Base-by-base conservation (phyloP, 2,329 filamentous ascomycete species). In the Alternaria arborescens region DNA sequence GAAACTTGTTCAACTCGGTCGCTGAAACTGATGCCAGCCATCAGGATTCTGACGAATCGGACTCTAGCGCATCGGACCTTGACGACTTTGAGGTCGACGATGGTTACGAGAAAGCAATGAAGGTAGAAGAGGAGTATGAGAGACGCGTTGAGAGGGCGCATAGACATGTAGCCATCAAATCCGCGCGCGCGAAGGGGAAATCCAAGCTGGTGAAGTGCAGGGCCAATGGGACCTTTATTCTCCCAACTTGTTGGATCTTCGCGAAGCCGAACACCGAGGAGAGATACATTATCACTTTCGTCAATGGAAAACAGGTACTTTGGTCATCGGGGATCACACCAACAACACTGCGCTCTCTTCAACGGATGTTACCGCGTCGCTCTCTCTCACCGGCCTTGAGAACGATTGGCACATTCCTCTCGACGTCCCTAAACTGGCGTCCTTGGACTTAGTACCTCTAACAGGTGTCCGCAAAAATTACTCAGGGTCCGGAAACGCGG, bases 341-440 rank as follows among this genome's bases (percentile, higher is more conserved):
- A 8, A 1, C 0, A 6, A 20, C 2, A 3, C n/a, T 0, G 43
- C 3, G 6, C 43, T 30, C 11, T 32, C n/a, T 20, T 20, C n/a
- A 30, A 14, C 28, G 26, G 43, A 32, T 3, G 26, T 3, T 18
- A 47, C 5, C 8, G 43, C 26, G 28, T 12, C n/a, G 11, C 43
- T 47, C 18, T 47, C 26, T 0, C 26, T 30, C 1, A 0, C 0
- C n/a, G 26, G n/a, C 5, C 3, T 47, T 1, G 12, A 20, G 4
- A 32, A 47, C n/a, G 26, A 47, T 8, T 47, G 43, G 43, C 43
- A 47, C n/a, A 1, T 47, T 0, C n/a, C 43, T 3, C 26, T 47
- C 43, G 3, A 30, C 6, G 26, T 47, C 3, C 26, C 26, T 5
- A 30, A 32, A 47, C 1, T 3, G 16, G 3, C 43, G 0, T 32